Evolutionary conservation across 768 basidiomycete genomes (phyloP).

Genomic region (Boletales sp.): DNA sequence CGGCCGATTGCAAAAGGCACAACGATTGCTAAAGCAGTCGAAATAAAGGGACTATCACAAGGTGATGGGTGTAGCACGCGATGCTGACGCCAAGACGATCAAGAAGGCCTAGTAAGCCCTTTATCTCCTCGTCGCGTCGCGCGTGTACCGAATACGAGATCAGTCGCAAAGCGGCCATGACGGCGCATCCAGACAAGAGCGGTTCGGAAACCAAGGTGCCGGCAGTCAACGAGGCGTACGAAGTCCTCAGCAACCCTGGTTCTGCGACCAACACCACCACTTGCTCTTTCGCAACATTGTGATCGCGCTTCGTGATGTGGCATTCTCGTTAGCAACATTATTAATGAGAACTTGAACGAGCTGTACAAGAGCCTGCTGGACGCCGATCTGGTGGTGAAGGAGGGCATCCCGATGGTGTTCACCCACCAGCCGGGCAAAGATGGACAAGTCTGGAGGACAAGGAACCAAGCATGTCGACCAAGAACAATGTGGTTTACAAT

Average conservation of each 20-base stretch:
- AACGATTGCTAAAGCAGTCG: slow-evolving; percentile 82
- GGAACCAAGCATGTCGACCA: slow-evolving; percentile 83
- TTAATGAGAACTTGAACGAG: slow-evolving; percentile 96
- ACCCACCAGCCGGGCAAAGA: slow-evolving; percentile 99
- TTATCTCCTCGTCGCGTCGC: neutral
- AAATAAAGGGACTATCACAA: slow-evolving; percentile 97
- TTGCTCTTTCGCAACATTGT: slow-evolving; percentile 95
- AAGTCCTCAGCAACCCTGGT: slow-evolving; percentile 82
- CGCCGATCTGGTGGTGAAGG: slow-evolving; percentile 85
- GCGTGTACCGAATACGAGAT: neutral
- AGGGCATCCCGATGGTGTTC: slow-evolving; percentile 98
- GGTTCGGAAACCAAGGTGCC: slow-evolving; percentile 95
- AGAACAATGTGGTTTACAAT: slow-evolving; percentile 99
- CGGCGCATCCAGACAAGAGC: slow-evolving; percentile 92
- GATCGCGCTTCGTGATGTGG: slow-evolving; percentile 95
- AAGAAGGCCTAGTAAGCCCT: slow-evolving; percentile 77
- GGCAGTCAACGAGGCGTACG: slow-evolving; percentile 91
- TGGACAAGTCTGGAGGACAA: slow-evolving; percentile 97
- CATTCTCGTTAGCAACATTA: slow-evolving; percentile 94
- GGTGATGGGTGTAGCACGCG: slow-evolving; percentile 80
- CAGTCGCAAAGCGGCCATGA: slow-evolving; percentile 78
- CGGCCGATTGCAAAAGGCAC: slow-evolving; percentile 72
- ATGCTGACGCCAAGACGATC: slow-evolving; percentile 86
- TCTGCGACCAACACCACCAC: slow-evolving; percentile 86
- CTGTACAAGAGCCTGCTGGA: slow-evolving; percentile 94